Evolutionary conservation across 2,329 filamentous ascomycete species (phyloP).

Genomic region (Metarhizium humberi): DNA sequence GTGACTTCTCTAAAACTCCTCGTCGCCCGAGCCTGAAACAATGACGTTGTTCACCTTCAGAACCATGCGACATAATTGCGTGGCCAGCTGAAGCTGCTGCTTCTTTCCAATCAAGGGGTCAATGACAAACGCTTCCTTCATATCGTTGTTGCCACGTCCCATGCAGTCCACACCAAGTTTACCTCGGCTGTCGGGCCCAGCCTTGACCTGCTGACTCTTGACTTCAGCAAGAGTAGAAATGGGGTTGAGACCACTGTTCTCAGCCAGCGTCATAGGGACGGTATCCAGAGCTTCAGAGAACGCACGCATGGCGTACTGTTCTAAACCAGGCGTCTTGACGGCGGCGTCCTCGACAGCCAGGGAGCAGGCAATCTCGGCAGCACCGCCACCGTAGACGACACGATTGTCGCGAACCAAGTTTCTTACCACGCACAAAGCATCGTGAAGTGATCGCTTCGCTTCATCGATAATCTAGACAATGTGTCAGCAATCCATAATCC

Average conservation of each 20-base stretch:
- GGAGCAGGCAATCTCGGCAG: constrained; percentile 94
- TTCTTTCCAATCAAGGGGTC: constrained; percentile 97
- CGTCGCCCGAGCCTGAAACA: constrained; percentile 75
- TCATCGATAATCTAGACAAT: constrained; percentile 82
- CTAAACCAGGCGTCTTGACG: constrained; percentile 88
- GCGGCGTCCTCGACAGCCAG: constrained; percentile 92
- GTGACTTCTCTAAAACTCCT: constrained; percentile 60
- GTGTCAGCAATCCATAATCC: neutral
- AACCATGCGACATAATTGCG: constrained; percentile 96
- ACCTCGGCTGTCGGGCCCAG: constrained; percentile 35
- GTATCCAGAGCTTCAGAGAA: constrained; percentile 92
- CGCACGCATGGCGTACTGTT: constrained; percentile 98
- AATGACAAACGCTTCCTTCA: constrained; percentile 97
- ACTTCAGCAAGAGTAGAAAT: constrained; percentile 92
- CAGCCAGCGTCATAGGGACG: constrained; percentile 89
- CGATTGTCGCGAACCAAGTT: constrained; percentile 95
- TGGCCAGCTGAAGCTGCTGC: constrained; percentile 92
- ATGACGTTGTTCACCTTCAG: constrained; percentile 97
- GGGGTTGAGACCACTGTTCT: constrained; percentile 93
- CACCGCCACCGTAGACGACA: constrained; percentile 93
- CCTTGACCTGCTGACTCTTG: constrained; percentile 94
- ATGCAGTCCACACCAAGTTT: constrained; percentile 95
- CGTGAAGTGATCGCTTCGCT: constrained; percentile 93
- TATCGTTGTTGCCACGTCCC: constrained; percentile 89
- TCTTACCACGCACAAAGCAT: constrained; percentile 93